Conservation (phyloP, 208 protist genomes). For the Acanthamoeba quina region DNA sequence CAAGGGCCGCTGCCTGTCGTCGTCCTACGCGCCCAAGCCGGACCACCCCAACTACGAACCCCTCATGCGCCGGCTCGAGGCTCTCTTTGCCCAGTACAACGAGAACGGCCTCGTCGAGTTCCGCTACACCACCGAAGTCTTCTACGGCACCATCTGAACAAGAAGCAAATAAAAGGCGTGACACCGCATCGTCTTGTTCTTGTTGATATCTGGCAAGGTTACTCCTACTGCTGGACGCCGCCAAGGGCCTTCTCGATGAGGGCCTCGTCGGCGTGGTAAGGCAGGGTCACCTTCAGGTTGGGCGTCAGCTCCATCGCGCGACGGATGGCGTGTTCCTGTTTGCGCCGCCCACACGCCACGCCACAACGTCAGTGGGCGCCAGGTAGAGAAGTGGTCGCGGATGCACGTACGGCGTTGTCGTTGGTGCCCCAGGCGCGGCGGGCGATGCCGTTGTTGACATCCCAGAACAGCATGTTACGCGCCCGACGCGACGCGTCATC, state of each 20-base stretch:
- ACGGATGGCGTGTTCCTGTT: constrained; percentile 50
- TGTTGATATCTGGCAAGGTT: no score
- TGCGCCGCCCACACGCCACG: no score
- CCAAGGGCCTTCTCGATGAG: constrained; percentile 66
- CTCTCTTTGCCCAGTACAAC: constrained; percentile 4
- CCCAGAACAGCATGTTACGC: constrained; percentile 92
- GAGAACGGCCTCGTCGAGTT: not conserved
- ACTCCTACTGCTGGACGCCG: not conserved
- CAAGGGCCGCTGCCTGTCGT: constrained; percentile 31
- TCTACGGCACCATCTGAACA: constrained; percentile 8
- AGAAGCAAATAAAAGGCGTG: not conserved
- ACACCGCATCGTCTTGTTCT: no score
- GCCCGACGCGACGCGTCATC: constrained; percentile 82
- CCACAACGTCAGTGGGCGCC: no score
- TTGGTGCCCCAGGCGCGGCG: constrained; percentile 92
- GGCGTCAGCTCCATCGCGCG: constrained; percentile 88
- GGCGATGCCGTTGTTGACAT: constrained; percentile 92
- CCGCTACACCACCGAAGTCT: constrained; percentile 43
- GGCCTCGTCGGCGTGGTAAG: constrained; percentile 78
- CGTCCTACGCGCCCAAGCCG: constrained; percentile 8
- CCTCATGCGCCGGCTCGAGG: constrained; percentile 25
- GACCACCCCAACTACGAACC: constrained; percentile 36
- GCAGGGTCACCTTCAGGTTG: constrained; percentile 87
- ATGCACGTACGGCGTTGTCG: constrained; percentile 86
- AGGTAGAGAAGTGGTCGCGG: not conserved